These are phyloP conservation scores for Austroboletus festivus DNA, from an alignment of 768 basidiomycete genomes.

Conservation along the genomic window DNA sequence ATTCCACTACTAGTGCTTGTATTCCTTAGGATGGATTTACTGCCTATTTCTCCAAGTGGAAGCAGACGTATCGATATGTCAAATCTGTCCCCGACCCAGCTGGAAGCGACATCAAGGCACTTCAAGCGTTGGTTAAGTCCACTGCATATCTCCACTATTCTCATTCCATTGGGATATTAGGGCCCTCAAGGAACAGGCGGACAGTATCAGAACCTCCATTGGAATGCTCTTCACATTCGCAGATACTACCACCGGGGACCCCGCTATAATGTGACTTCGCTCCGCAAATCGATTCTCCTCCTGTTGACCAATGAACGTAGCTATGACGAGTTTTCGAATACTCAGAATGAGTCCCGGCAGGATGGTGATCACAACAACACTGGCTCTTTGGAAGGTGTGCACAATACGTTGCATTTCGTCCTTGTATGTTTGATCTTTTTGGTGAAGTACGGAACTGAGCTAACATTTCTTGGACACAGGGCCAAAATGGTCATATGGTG, in stretches of 20 bases:
- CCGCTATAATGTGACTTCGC: constrained; percentile 9
- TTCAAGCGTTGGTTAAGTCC: constrained; percentile 15
- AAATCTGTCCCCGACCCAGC: constrained; percentile 6
- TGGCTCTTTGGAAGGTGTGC: constrained; percentile 23
- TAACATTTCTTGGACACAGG: constrained; percentile 5
- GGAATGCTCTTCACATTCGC: constrained; percentile 21
- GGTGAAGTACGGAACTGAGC: background rate
- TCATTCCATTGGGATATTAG: constrained; percentile 4
- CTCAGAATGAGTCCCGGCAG: constrained; percentile 16
- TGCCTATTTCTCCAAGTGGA: constrained; percentile 21
- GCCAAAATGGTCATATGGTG: constrained; percentile 29
- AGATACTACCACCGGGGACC: constrained; percentile 4
- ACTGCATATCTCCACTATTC: background rate
- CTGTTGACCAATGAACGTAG: constrained; percentile 9
- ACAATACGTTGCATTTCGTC: constrained; percentile 17
- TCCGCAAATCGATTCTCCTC: background rate
- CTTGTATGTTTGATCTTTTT: constrained; percentile 13
- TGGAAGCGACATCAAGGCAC: constrained; percentile 10
- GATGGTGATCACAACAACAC: constrained; percentile 5
- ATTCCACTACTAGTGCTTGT: background rate
- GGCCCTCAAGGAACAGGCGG: constrained; percentile 14
- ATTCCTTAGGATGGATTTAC: constrained; percentile 6
- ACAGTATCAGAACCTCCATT: constrained; percentile 9
- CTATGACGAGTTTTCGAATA: constrained; percentile 31
- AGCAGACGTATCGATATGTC: constrained; percentile 17